Base-by-base conservation (phyloP, 371 early-diverging fungal species). In the Mucor irregularis region DNA sequence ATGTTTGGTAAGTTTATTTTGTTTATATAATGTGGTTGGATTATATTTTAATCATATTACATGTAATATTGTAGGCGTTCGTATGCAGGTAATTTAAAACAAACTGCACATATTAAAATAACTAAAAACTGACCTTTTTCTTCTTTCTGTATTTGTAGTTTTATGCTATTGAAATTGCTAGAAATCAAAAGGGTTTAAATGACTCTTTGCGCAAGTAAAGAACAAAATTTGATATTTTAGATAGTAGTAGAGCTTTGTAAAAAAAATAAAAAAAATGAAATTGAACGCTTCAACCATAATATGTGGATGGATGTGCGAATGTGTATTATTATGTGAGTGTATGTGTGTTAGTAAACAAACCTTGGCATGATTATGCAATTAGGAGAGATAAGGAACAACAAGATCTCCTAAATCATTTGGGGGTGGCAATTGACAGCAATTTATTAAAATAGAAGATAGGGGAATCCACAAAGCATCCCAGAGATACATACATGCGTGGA, bases 141-240 rank as follows among this genome's bases (percentile, higher is more conserved):
- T n/a, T 29, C 14, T 14, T 34, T 16, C 7, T 49, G 21, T 52
- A 35, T 14, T 7, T 56, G 11, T 68, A 95, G 86, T 96, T 96
- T 69, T 86, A 86, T 71, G 90, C 91, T 53, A 77, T 96, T 47
- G 96, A 96, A 71, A 88, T 95, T 66, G 92, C 94, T 22, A 82
- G 96, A 53, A 93, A 92, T 78, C 84, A 78, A 62, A 88, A 90
- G 58, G 90, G 91, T 28, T 69, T 85, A 47, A 94, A 94, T 73
- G 71, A 54, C 34, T 58, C 59, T 48, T 49, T 76, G 13, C 67
- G 67, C 17, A 61, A 66, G 21, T 53, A 69, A 48, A 49, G 66
- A 56, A n/a, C n/a, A n/a, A n/a, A n/a, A n/a, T n/a, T n/a, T n/a
- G n/a, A n/a, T n/a, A n/a, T n/a, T n/a, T n/a, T n/a, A n/a, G n/a